Evolutionary conservation across 1,139 yeast species (phyloP).

Genomic region (Zygoascus sp.): DNA sequence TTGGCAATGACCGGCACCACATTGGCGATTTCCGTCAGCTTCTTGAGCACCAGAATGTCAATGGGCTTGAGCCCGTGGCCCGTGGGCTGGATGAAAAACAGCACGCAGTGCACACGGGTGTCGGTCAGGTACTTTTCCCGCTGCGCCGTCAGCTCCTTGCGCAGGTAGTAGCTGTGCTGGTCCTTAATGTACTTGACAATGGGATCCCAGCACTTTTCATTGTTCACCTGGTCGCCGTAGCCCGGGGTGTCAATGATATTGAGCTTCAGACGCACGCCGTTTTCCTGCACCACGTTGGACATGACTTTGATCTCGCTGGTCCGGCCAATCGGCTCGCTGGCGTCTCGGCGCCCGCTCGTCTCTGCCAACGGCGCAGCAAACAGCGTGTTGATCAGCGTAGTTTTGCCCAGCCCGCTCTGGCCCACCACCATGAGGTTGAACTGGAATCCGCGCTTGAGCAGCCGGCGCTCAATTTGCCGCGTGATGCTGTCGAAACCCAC

Average conservation of each 20-base stretch:
- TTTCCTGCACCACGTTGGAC: slow-evolving; percentile 67
- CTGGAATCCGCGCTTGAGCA: slow-evolving; percentile 89
- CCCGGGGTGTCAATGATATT: slow-evolving; percentile 97
- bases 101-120: slow-evolving; percentile 91
- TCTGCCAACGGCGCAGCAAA: slow-evolving; percentile 78
- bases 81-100: slow-evolving; percentile 88
- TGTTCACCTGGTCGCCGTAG: slow-evolving; percentile 93
- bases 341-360: slow-evolving; percentile 62
- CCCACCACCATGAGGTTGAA: slow-evolving; percentile 92
- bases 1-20: slow-evolving; percentile 95
- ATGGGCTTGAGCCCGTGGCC: slow-evolving; percentile 73
- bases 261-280: slow-evolving; percentile 77
- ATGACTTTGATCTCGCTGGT: slow-evolving; percentile 84
- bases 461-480: slow-evolving; percentile 86
- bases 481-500: slow-evolving; percentile 98
- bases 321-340: slow-evolving; percentile 70
- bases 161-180: slow-evolving; percentile 87
- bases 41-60: slow-evolving; percentile 78
- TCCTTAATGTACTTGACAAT: slow-evolving; percentile 92
- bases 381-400: slow-evolving; percentile 84
- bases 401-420: slow-evolving; percentile 90
- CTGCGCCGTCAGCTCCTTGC: slow-evolving; percentile 94
- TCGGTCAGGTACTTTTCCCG: slow-evolving; percentile 81
- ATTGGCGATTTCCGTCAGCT: slow-evolving; percentile 84
- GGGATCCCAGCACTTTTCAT: slow-evolving; percentile 95